Conservation (phyloP, 78 protist species). For the slime mould (Dictyostelium discoideum) region dicty_2.7 NC_007088.5:2404001-2404500, state of each 20-base stretch:
- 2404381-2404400: background rate
- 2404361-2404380: background rate
- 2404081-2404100: background rate
- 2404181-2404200: background rate
- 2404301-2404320: background rate
- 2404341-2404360: background rate
- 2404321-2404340: background rate
- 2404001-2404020: background rate
- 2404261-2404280: background rate
- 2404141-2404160: background rate
- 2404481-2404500: background rate
- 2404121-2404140: background rate
- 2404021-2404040: background rate
- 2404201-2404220: background rate
- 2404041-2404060: background rate
- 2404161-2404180: background rate
- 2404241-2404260: background rate
- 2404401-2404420: background rate
- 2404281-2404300: background rate
- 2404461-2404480: conserved; percentile 6
- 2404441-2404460: background rate
- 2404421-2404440: background rate
- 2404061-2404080: background rate
- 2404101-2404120: background rate
- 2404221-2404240: background rate